These are phyloP conservation scores for Lipomyces sp. DNA, from an alignment of 805 yeast species.

Conservation along the genomic window DNA sequence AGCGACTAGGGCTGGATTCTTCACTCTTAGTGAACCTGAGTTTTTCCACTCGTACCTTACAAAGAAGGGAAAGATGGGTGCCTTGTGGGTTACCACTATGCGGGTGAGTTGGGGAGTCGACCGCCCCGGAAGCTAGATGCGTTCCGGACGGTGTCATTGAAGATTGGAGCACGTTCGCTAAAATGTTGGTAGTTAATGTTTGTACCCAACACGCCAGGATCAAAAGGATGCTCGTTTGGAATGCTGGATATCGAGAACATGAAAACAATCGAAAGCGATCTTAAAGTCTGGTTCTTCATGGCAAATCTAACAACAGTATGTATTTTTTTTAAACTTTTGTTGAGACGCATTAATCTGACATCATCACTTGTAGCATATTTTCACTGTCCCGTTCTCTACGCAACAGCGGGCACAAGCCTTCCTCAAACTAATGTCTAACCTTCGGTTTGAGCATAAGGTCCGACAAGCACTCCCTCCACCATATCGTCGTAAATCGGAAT, in stretches of 20 bases:
- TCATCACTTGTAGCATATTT: conserved; percentile 25
- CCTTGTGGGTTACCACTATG: conserved; percentile 35
- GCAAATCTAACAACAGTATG: conserved; percentile 19
- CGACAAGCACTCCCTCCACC: conserved; percentile 44
- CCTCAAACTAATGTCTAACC: conserved; percentile 41
- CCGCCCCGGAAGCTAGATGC: not conserved
- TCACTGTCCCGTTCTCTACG: conserved; percentile 42
- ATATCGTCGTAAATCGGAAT: conserved; percentile 38
- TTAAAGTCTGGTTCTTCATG: conserved; percentile 32
- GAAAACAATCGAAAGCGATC: conserved; percentile 34
- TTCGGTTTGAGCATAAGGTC: conserved; percentile 44
- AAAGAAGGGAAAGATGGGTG: conserved; percentile 25
- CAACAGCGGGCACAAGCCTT: conserved; percentile 40
- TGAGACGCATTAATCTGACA: not conserved
- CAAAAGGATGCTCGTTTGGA: conserved; percentile 30
- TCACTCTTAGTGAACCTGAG: conserved; percentile 28
- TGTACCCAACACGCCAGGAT: conserved; percentile 22
- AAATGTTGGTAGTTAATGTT: conserved; percentile 17
- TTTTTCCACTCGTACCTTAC: conserved; percentile 31
- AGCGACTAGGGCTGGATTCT: conserved; percentile 15
- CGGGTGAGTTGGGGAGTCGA: conserved; percentile 18
- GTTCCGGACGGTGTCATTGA: not conserved
- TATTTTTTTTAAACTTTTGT: too few relatives aligned
- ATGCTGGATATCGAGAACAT: conserved; percentile 24
- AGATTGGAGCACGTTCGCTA: not conserved